Evolutionary conservation across 257 asterid species (phyloP).

Genomic region (Osmanthus fragrans): DNA sequence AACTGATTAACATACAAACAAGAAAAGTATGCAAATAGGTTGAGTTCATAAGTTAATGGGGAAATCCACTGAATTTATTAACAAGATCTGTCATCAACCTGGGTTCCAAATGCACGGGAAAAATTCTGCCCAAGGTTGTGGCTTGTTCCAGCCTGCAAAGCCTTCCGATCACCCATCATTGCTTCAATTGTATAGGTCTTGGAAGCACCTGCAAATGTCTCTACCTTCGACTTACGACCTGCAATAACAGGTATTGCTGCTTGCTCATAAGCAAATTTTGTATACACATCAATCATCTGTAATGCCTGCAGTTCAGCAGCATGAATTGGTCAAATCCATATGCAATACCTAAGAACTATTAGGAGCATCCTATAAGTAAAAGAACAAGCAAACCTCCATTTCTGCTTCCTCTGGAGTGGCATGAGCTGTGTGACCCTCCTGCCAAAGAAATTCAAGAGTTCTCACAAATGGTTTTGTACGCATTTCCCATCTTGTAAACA

Average conservation of each 20-base stretch:
- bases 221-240: constrained; percentile 92
- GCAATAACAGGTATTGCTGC: constrained; percentile 98
- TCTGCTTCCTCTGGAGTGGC: constrained; percentile 93
- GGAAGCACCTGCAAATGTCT: constrained; percentile 96
- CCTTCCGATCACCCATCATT: constrained; percentile 99
- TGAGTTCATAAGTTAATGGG: background rate
- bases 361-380: constrained; percentile 3
- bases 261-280: constrained; percentile 87
- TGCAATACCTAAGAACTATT: constrained; percentile 12
- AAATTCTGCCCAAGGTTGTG: constrained; percentile 99
- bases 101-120: constrained; percentile 93
- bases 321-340: constrained; percentile 35
- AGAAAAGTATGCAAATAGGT: background rate
- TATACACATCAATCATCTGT: constrained; percentile 94
- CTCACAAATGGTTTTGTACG: constrained; percentile 95
- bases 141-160: constrained; percentile 98
- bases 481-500: constrained; percentile 99
- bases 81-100: constrained; percentile 43
- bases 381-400: constrained; percentile 61
- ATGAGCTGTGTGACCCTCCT: constrained; percentile 99
- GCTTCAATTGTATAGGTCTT: constrained; percentile 97
- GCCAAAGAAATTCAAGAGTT: constrained; percentile 98
- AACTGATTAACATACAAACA: background rate
- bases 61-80: background rate
- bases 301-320: constrained; percentile 71